A percentile compares a stretch with the other conserved stretches of the same genome.
Evolutionary conservation across 495 filamentous ascomycete genomes (phyloP).

Genomic region (Aspergillus indologenus): DNA sequence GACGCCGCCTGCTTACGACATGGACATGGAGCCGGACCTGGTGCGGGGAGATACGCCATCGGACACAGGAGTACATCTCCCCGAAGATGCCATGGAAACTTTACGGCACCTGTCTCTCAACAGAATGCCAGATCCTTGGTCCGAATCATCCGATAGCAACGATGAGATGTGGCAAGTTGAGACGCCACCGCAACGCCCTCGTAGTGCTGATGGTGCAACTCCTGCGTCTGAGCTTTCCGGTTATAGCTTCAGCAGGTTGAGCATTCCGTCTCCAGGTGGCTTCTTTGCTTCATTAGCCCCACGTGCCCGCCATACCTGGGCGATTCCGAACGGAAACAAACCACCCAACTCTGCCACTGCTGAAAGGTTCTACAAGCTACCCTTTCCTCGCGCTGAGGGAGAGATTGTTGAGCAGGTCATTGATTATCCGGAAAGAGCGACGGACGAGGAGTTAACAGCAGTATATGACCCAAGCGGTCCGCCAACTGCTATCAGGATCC

Average conservation of each 20-base stretch:
- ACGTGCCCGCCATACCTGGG: conserved; percentile 75
- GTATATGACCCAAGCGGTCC: conserved; percentile 54
- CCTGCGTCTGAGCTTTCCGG: conserved; percentile 47
- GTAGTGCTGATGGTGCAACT: conserved; percentile 43
- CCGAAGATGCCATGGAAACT: conserved; percentile 72
- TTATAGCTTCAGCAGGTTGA: conserved; percentile 63
- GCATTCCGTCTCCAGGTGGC: conserved; percentile 84
- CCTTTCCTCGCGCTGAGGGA: conserved; percentile 56
- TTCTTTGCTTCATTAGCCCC: conserved; percentile 83
- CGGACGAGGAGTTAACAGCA: conserved; percentile 44
- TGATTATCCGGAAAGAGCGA: conserved; percentile 52
- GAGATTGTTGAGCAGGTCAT: conserved; percentile 66
- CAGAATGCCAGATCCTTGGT: conserved; percentile 43
- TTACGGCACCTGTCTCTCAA: conserved; percentile 69
- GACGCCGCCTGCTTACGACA: conserved; percentile 17
- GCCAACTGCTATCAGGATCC: conserved; percentile 57
- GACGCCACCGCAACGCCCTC: conserved; percentile 28
- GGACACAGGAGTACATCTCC: conserved; percentile 67
- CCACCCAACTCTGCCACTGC: conserved; percentile 75
- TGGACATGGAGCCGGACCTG: conserved; percentile 28
- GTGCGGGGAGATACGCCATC: conserved; percentile 40
- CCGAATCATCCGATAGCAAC: conserved; percentile 46
- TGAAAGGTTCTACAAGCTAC: conserved; percentile 78
- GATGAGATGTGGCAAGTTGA: conserved; percentile 47
- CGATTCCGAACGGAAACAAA: conserved; percentile 40